Conservation (phyloP, 257 asterid genomes). For the Solanum peruvianum region DNA sequence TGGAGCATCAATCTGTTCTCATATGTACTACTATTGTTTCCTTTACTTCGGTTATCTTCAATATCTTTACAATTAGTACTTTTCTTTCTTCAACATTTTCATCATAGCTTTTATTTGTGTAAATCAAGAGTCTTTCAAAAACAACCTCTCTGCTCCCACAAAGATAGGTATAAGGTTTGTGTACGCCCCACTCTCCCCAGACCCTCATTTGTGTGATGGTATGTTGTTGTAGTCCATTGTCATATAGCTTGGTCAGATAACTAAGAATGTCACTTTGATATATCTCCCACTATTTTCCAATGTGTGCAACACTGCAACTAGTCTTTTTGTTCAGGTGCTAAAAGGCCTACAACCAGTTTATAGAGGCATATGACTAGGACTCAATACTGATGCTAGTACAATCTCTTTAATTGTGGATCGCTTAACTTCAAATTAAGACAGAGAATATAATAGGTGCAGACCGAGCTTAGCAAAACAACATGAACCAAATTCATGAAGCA, state of each 20-base stretch:
- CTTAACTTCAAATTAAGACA: not conserved
- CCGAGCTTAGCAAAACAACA: not conserved
- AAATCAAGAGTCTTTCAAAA: too few species aligned
- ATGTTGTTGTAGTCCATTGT: not conserved
- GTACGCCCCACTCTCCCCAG: not conserved
- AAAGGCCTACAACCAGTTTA: not conserved
- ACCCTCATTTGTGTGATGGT: too few species aligned
- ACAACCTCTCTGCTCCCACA: too few species aligned
- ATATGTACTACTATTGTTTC: not conserved
- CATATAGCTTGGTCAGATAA: not conserved
- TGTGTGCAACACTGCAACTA: not conserved
- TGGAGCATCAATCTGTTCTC: not conserved
- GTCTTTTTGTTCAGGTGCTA: not conserved
- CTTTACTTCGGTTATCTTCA: too few species aligned
- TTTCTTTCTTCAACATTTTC: too few species aligned
- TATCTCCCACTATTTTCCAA: not conserved
- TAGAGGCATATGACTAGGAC: not conserved
- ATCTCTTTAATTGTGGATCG: not conserved
- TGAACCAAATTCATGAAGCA: not conserved
- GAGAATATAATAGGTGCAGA: not conserved
- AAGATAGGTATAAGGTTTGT: constrained; percentile 1
- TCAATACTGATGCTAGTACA: not conserved
- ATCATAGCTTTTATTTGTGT: too few species aligned
- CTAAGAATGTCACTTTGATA: not conserved
- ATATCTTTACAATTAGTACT: too few species aligned